These are phyloP conservation scores for Annulohypoxylon stygium DNA, from an alignment of 495 filamentous ascomycete genomes.

Conservation along the genomic window DNA sequence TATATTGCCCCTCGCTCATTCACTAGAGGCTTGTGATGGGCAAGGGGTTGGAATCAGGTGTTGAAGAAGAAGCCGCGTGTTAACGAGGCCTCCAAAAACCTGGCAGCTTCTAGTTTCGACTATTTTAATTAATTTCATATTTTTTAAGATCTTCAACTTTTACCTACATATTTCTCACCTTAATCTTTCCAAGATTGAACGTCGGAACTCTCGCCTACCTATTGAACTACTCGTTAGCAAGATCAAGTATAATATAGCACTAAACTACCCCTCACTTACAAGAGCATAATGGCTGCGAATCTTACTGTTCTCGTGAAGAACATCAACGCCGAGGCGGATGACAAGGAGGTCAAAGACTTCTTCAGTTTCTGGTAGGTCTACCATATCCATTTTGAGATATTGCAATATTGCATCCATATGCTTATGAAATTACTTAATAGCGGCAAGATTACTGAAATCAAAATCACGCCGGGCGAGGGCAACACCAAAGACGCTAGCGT, in stretches of 20 bases:
- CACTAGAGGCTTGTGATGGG: conserved; percentile 34
- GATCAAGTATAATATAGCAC: not conserved
- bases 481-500: conserved; percentile 84
- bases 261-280: conserved; percentile 30
- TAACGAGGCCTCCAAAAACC: conserved; percentile 36
- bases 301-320: conserved; percentile 75
- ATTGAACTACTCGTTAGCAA: conserved; percentile 4
- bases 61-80: conserved; percentile 27
- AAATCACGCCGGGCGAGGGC: conserved; percentile 74
- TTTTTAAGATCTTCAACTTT: conserved; percentile 12
- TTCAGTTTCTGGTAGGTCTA: conserved; percentile 94
- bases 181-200: not conserved
- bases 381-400: not conserved
- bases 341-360: conserved; percentile 95
- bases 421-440: conserved; percentile 61
- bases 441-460: conserved; percentile 88
- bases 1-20: conserved; percentile 42
- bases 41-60: conserved; percentile 26
- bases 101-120: not conserved
- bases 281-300: conserved; percentile 56
- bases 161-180: conserved; percentile 6
- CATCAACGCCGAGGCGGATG: conserved; percentile 81
- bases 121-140: not conserved
- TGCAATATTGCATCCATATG: not conserved
- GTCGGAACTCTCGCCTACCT: not conserved